Conservation (phyloP, 2,329 filamentous ascomycete species). For the Thielaviopsis punctulata region DNA sequence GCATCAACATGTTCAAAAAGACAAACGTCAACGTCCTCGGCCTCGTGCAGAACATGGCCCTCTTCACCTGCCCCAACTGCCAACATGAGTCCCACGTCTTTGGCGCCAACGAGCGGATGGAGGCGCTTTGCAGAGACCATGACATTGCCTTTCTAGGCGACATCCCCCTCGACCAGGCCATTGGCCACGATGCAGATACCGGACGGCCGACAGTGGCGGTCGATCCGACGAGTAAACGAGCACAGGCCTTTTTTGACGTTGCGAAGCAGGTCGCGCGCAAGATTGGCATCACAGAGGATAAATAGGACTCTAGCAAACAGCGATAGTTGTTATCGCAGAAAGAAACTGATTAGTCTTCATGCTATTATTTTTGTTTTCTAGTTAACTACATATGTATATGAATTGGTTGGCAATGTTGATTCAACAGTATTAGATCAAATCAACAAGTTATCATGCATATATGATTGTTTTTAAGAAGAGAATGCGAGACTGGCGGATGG, state of each 20-base stretch:
- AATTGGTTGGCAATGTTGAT: too few species aligned
- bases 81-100: conserved; percentile 60
- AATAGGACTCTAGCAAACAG: background rate
- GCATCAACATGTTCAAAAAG: conserved; percentile 82
- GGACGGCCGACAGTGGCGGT: conserved; percentile 83
- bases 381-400: too few species aligned
- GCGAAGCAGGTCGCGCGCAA: conserved; percentile 37
- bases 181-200: conserved; percentile 72
- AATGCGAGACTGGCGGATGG: too few species aligned
- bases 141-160: conserved; percentile 71
- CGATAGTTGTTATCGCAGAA: background rate
- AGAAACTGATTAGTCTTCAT: background rate
- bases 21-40: conserved; percentile 68
- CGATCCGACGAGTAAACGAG: conserved; percentile 59
- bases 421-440: too few species aligned
- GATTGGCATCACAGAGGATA: conserved; percentile 19
- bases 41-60: conserved; percentile 81
- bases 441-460: too few species aligned
- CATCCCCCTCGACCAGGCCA: conserved; percentile 70
- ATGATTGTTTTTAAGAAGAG: too few species aligned
- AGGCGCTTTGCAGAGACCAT: conserved; percentile 51
- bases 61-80: conserved; percentile 69
- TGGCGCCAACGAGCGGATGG: conserved; percentile 47
- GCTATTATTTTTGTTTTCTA: too few species aligned
- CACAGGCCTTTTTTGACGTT: conserved; percentile 54